A percentile compares a stretch with the other conserved stretches of the same genome.
Evolutionary conservation across 345 rosid genomes (phyloP).

Genomic region (Iberis pinnata): DNA sequence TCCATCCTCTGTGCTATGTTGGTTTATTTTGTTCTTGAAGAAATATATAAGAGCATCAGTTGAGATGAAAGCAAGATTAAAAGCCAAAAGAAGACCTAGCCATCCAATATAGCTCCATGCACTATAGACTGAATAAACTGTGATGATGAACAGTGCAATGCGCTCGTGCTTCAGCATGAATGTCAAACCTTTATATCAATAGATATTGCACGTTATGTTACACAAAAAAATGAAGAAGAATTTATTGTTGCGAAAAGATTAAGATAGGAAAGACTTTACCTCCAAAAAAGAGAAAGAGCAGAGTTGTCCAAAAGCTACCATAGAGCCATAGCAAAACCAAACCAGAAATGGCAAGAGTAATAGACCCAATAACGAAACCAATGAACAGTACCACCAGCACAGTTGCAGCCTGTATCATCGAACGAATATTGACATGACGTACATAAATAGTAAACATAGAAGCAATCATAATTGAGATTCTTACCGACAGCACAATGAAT

Average conservation of each 20-base stretch:
- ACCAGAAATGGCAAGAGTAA: constrained; percentile 57
- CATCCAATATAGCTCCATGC: constrained; percentile 80
- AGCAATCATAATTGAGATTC: constrained; percentile 21
- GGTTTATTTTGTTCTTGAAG: constrained; percentile 54
- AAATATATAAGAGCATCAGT: constrained; percentile 77
- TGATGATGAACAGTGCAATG: constrained; percentile 54
- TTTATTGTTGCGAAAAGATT: background rate
- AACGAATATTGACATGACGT: constrained; percentile 1
- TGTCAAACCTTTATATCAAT: constrained; percentile 52
- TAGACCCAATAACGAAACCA: constrained; percentile 56
- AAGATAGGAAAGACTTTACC: constrained; percentile 38
- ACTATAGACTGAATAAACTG: constrained; percentile 63
- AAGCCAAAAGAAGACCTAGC: constrained; percentile 73
- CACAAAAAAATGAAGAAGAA: background rate
- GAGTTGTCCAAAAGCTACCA: constrained; percentile 93
- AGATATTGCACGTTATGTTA: constrained; percentile 16
- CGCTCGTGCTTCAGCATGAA: constrained; percentile 63
- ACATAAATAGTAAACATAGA: constrained; percentile 2
- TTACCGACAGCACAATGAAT: constrained; percentile 66
- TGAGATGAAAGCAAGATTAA: constrained; percentile 84
- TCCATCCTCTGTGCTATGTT: constrained; percentile 39
- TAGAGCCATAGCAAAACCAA: constrained; percentile 65
- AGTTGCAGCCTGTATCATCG: constrained; percentile 52
- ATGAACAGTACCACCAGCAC: constrained; percentile 51
- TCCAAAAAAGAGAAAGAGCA: constrained; percentile 52